Evolutionary conservation across 768 basidiomycete species (phyloP).

Genomic region (Kwoniella europaea): DNA sequence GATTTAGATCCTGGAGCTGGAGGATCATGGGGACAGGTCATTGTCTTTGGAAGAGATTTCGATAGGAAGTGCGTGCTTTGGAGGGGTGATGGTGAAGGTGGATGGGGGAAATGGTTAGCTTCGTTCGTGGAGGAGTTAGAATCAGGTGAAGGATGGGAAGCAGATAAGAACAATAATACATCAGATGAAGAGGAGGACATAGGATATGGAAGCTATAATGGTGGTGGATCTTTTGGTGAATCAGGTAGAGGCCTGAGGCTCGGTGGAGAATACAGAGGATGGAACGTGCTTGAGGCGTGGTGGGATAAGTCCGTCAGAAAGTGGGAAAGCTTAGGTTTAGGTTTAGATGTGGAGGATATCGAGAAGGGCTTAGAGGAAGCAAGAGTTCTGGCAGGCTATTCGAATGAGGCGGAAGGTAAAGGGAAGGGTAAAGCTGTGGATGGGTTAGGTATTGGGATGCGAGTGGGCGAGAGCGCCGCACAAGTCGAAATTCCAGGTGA

Average conservation of each 20-base stretch:
- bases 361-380: slow-evolving; percentile 50
- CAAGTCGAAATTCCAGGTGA: slow-evolving; percentile 57
- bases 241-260: slow-evolving; percentile 73
- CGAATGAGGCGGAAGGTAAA: slow-evolving; percentile 25
- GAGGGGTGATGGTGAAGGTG: slow-evolving; percentile 83
- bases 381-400: slow-evolving; percentile 40
- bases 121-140: slow-evolving; percentile 91
- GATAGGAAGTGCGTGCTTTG: slow-evolving; percentile 96
- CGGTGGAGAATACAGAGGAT: slow-evolving; percentile 84
- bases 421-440: slow-evolving; percentile 34
- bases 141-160: slow-evolving; percentile 82
- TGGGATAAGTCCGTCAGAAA: slow-evolving; percentile 83
- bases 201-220: slow-evolving; percentile 56
- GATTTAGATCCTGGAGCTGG: slow-evolving; percentile 75
- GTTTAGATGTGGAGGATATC: slow-evolving; percentile 62
- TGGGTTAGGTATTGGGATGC: slow-evolving; percentile 48
- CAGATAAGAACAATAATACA: slow-evolving; percentile 62
- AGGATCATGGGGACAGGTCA: slow-evolving; percentile 86
- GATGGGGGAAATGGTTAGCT: slow-evolving; percentile 95
- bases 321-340: slow-evolving; percentile 81
- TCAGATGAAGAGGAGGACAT: slow-evolving; percentile 58
- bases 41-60: slow-evolving; percentile 98
- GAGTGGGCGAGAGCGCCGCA: slow-evolving; percentile 44
- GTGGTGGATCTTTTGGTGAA: slow-evolving; percentile 69
- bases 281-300: slow-evolving; percentile 91